Evolutionary conservation across 176 grass and related monocot species (phyloP).

Genomic region (Cymbopogon citratus): DNA sequence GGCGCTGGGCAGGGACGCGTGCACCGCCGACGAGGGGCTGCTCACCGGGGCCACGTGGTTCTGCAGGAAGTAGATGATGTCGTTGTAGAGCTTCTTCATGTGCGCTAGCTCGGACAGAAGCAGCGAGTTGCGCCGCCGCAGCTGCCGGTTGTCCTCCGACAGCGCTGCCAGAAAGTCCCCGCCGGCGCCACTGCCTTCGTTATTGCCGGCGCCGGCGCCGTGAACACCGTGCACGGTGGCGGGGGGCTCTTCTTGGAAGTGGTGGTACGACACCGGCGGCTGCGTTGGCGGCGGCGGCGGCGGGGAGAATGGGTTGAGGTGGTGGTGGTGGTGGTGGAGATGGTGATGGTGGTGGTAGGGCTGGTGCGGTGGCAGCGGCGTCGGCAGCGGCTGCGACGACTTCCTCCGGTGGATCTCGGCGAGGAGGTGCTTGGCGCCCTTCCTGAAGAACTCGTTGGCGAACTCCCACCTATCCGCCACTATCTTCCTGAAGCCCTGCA

Average conservation of each 20-base stretch:
- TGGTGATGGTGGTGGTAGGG: conserved; percentile 28
- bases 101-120: conserved; percentile 78
- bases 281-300: conserved; percentile 29
- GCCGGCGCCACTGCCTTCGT: not conserved
- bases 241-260: conserved; percentile 36
- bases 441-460: conserved; percentile 93
- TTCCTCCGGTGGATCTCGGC: conserved; percentile 86
- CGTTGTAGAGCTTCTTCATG: conserved; percentile 98
- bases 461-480: conserved; percentile 96
- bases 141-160: conserved; percentile 81
- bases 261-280: conserved; percentile 5
- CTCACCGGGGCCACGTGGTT: conserved; percentile 60
- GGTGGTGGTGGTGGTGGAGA: conserved; percentile 18
- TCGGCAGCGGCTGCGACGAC: conserved; percentile 44
- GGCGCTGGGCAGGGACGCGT: not conserved
- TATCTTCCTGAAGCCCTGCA: conserved; percentile 97
- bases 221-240: not conserved
- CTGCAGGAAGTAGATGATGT: conserved; percentile 94
- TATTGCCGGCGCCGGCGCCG: not conserved
- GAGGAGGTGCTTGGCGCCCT: conserved; percentile 85
- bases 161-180: conserved; percentile 64
- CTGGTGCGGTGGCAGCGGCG: conserved; percentile 28
- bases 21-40: conserved; percentile 24
- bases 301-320: conserved; percentile 45
- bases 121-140: conserved; percentile 73